Evolutionary conservation across 495 filamentous ascomycete species (phyloP).

Genomic region (Xylaria cubensis): DNA sequence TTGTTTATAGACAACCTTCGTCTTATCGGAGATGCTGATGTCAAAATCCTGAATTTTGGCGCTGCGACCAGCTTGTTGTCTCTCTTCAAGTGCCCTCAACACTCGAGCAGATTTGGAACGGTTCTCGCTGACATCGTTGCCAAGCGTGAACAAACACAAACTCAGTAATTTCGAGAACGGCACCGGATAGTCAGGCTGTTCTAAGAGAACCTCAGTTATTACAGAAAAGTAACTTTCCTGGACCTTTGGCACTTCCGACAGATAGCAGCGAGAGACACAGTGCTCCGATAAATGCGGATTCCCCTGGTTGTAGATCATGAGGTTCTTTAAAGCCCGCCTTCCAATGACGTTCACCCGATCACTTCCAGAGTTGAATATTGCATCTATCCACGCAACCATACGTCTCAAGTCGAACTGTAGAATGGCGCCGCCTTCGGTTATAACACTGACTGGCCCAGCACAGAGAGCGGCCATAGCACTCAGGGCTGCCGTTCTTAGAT

Average conservation of each 20-base stretch:
- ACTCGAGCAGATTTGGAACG: conserved; percentile 87
- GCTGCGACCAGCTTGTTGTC: conserved; percentile 70
- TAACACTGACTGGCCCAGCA: conserved; percentile 87
- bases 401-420: conserved; percentile 90
- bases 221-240: conserved; percentile 96
- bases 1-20: conserved; percentile 94
- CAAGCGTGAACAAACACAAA: conserved; percentile 87
- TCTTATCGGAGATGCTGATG: conserved; percentile 98
- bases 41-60: conserved; percentile 96
- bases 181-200: conserved; percentile 77
- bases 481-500: conserved; percentile 85
- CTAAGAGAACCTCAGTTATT: conserved; percentile 82
- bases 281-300: conserved; percentile 83
- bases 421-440: conserved; percentile 79
- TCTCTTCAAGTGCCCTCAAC: conserved; percentile 81
- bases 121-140: conserved; percentile 86
- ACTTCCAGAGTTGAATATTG: conserved; percentile 87
- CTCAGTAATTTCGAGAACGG: conserved; percentile 90
- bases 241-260: conserved; percentile 75
- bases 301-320: conserved; percentile 88
- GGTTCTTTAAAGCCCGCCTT: conserved; percentile 84
- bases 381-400: conserved; percentile 93
- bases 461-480: conserved; percentile 96
- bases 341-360: conserved; percentile 94
- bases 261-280: conserved; percentile 88